Percentiles rank a stretch among this genome's conserved stretches.
phyloP scores from a whole-genome alignment of 208 protist genomes.

The Trypanosoma theileri region DNA sequence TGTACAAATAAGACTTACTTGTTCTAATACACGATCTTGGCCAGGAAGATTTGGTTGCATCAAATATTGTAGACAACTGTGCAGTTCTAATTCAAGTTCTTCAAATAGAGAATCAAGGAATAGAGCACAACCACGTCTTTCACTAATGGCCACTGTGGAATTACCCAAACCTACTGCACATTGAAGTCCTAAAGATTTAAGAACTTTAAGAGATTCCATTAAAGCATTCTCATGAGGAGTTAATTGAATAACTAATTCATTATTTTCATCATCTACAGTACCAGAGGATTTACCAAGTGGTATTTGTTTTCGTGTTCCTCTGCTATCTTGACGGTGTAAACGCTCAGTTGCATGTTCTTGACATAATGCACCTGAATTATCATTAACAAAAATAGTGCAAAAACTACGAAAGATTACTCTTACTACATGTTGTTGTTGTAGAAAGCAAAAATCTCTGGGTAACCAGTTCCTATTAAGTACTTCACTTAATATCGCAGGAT shows the following conservation, averaged over 20 bases:
- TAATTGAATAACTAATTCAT: conserved; percentile 21
- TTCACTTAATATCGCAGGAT: conserved; percentile 45
- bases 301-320: conserved; percentile 1
- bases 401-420: conserved; percentile 47
- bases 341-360: conserved; percentile 24
- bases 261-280: conserved; percentile 23
- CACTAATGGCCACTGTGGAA: conserved; percentile 13
- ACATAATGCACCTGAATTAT: conserved; percentile 10
- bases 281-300: background rate
- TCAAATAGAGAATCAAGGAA: conserved; percentile 33
- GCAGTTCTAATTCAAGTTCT: conserved; percentile 28
- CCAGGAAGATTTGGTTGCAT: background rate
- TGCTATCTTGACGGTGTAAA: conserved; percentile 19
- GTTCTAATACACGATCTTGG: conserved; percentile 35
- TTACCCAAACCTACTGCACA: conserved; percentile 33
- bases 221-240: conserved; percentile 34
- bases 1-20: conserved; percentile 40
- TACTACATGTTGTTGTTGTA: conserved; percentile 43
- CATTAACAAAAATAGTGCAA: conserved; percentile 55
- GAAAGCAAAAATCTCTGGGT: conserved; percentile 59
- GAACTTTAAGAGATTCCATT: conserved; percentile 33
- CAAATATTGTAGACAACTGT: conserved; percentile 20
- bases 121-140: conserved; percentile 31
- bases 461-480: conserved; percentile 62
- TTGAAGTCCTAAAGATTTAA: conserved; percentile 48